Evolutionary conservation across 140 eudicot species (phyloP).

Genomic region (Ambrosia hybrid): DNA sequence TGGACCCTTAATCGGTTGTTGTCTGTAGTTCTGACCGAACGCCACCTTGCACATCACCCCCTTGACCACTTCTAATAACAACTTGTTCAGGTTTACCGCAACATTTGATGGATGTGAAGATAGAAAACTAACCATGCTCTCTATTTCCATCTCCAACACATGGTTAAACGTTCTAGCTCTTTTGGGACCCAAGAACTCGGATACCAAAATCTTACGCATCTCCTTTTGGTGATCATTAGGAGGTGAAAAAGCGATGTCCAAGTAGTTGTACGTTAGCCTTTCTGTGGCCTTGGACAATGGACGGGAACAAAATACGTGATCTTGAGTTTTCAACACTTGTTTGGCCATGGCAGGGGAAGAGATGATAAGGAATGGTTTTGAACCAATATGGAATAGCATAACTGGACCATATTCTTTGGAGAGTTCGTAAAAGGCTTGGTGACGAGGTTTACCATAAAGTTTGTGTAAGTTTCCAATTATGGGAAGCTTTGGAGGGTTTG

Average conservation of each 20-base stretch:
- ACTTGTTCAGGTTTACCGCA: too few relatives aligned
- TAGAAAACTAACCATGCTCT: conserved; percentile 7
- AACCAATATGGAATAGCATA: too few relatives aligned
- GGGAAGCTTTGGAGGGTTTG: conserved; percentile 23
- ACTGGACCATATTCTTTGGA: too few relatives aligned
- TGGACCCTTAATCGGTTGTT: background rate
- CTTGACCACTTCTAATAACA: background rate
- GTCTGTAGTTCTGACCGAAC: conserved; percentile 14
- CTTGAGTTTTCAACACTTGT: conserved; percentile 12
- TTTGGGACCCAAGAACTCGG: too few relatives aligned
- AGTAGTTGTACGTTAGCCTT: background rate
- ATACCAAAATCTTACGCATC: too few relatives aligned
- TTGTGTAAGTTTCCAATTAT: too few relatives aligned
- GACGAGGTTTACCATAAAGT: too few relatives aligned
- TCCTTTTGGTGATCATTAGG: too few relatives aligned
- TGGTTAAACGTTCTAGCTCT: too few relatives aligned
- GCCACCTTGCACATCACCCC: background rate
- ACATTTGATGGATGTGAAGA: background rate
- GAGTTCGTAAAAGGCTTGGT: too few relatives aligned
- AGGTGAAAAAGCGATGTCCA: background rate
- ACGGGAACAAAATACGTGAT: conserved; percentile 13
- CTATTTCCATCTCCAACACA: background rate
- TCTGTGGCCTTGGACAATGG: background rate
- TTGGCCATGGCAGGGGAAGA: conserved; percentile 33
- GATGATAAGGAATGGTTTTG: conserved; percentile 31